Evolutionary conservation across 2,329 filamentous ascomycete species (phyloP).

Genomic region (Daldinia sp.): DNA sequence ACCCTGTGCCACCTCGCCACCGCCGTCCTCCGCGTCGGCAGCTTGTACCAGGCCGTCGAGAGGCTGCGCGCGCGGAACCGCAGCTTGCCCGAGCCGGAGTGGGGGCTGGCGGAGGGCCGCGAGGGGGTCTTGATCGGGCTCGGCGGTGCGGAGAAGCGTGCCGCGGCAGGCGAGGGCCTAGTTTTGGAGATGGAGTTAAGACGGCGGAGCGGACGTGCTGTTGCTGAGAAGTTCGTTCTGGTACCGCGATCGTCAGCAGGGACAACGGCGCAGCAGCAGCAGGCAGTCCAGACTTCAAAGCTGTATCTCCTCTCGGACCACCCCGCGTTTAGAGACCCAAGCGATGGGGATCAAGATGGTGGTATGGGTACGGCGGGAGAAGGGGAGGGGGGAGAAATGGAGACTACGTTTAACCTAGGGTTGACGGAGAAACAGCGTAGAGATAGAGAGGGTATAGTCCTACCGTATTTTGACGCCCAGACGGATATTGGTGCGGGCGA

Average conservation of each 20-base stretch:
- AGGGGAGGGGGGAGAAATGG: slow-evolving; percentile 57
- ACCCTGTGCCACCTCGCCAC: slow-evolving; percentile 89
- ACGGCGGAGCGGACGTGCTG: slow-evolving; percentile 81
- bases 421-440: slow-evolving; percentile 90
- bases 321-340: slow-evolving; percentile 70
- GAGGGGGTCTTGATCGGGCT: slow-evolving; percentile 84
- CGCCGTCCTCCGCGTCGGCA: slow-evolving; percentile 79
- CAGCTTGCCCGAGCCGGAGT: slow-evolving; percentile 79
- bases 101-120: slow-evolving; percentile 80
- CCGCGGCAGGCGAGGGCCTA: slow-evolving; percentile 59
- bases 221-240: slow-evolving; percentile 75
- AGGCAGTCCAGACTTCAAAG: slow-evolving; percentile 48
- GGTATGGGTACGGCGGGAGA: slow-evolving; percentile 52
- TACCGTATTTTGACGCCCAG: slow-evolving; percentile 98
- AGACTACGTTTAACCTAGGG: slow-evolving; percentile 86
- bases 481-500: slow-evolving; percentile 81
- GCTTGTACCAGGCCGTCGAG: slow-evolving; percentile 79
- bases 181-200: slow-evolving; percentile 90
- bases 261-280: slow-evolving; percentile 23
- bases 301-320: slow-evolving; percentile 80
- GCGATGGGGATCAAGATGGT: slow-evolving; percentile 38
- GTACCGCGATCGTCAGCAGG: slow-evolving; percentile 45
- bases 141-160: slow-evolving; percentile 37
- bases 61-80: slow-evolving; percentile 81
- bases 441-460: slow-evolving; percentile 87